These are phyloP conservation scores for Phoma herbarum DNA, from an alignment of 2,329 filamentous ascomycete genomes.

Conservation along the genomic window DNA sequence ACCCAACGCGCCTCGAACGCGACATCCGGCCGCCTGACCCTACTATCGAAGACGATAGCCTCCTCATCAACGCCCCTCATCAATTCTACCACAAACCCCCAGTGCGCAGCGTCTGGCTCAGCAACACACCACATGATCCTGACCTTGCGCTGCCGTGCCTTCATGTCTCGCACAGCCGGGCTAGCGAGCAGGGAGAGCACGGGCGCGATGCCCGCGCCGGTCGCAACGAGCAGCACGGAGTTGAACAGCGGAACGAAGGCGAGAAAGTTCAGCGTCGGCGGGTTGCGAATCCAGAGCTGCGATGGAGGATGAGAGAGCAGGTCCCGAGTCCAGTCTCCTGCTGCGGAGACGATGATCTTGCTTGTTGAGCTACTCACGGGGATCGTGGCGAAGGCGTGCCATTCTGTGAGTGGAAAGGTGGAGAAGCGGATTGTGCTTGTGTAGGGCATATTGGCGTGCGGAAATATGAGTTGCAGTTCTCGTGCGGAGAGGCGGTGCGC, in stretches of 20 bases:
- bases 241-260: constrained; percentile 28
- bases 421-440: constrained; percentile 35
- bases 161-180: constrained; percentile 22
- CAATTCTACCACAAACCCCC: constrained; percentile 24
- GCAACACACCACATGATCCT: constrained; percentile 33
- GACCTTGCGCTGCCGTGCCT: constrained; percentile 4
- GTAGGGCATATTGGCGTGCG: constrained; percentile 32
- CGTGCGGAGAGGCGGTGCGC: constrained; percentile 74
- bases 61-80: constrained; percentile 26
- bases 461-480: constrained; percentile 71
- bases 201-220: constrained; percentile 37
- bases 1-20: constrained; percentile 23
- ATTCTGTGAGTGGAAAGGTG: constrained; percentile 40
- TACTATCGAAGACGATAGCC: constrained; percentile 28
- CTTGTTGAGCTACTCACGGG: constrained; percentile 35
- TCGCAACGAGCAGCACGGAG: constrained; percentile 33
- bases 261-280: constrained; percentile 34
- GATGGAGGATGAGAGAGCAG: constrained; percentile 25
- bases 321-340: constrained; percentile 48
- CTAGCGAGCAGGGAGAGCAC: constrained; percentile 30
- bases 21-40: constrained; percentile 21
- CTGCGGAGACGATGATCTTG: constrained; percentile 43
- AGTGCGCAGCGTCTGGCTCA: constrained; percentile 23
- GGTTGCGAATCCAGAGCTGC: constrained; percentile 29
- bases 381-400: constrained; percentile 52